Conservation (phyloP, 805 yeast species). For the Dipodascus albidus region DNA sequence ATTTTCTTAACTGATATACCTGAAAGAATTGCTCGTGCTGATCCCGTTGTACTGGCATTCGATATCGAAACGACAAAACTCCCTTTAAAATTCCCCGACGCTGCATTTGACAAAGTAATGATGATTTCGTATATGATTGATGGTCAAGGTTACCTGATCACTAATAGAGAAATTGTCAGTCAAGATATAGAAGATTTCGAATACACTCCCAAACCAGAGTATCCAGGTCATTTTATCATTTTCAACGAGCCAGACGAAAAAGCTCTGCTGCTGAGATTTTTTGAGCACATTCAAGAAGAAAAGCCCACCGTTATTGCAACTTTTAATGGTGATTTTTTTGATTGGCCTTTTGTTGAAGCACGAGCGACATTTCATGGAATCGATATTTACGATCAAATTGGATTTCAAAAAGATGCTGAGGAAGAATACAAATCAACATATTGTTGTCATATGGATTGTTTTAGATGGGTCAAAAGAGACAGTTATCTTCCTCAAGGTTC, state of each 20-base stretch:
- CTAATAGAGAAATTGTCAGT: conserved; percentile 87
- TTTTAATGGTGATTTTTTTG: conserved; percentile 96
- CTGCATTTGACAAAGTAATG: conserved; percentile 85
- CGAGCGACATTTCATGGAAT: conserved; percentile 76
- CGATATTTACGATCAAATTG: conserved; percentile 86
- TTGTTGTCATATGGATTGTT: conserved; percentile 97
- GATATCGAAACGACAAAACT: conserved; percentile 97
- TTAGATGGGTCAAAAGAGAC: conserved; percentile 95
- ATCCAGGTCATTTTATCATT: conserved; percentile 78
- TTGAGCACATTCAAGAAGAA: conserved; percentile 80
- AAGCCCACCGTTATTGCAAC: conserved; percentile 96
- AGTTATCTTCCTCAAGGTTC: conserved; percentile 97
- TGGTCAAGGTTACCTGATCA: conserved; percentile 89
- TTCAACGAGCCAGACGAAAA: conserved; percentile 85
- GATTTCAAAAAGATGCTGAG: conserved; percentile 79
- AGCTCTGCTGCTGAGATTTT: conserved; percentile 61
- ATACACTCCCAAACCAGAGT: conserved; percentile 95
- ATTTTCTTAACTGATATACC: conserved; percentile 45
- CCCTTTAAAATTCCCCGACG: conserved; percentile 91
- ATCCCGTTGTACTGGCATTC: conserved; percentile 91
- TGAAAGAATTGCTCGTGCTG: conserved; percentile 86
- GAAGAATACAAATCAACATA: conserved; percentile 87
- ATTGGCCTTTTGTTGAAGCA: conserved; percentile 96
- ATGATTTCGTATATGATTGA: conserved; percentile 99
- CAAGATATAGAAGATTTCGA: conserved; percentile 95